Base-by-base conservation (phyloP, 2,329 filamentous ascomycete genomes). In the Fusarium austroafricanum region DNA sequence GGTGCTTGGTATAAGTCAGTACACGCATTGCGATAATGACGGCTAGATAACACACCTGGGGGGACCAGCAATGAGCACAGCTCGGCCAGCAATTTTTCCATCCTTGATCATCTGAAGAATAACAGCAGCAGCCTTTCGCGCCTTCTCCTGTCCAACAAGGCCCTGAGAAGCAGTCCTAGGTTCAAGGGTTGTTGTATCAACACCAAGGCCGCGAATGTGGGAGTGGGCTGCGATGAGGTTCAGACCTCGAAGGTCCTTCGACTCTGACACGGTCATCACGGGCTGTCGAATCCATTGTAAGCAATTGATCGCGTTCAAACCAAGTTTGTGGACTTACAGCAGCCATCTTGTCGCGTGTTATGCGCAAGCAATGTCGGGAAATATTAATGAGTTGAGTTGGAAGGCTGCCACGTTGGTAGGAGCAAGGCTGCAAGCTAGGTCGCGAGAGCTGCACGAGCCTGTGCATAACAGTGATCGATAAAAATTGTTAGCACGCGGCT, bases 51-150 rank as follows among this genome's bases (percentile, higher is more conserved):
- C 79, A 61, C 81, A 89, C 89, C 89, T 95, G 6, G 96, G 96
- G 63, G 96, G 96, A 0, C 96, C 96, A 47, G 96, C 95, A 75
- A 99, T 97, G 73, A 99, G 84, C 31, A 97, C 92, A 33, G 96
- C 96, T 75, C 95, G 90, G 53, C 96, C 96, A 61, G 96, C 96
- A 82, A 99, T 98, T 85, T 97, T 98, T 76, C 95, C 95, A 77
- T 97, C 94, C 83, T 97, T 97, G 75, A 97, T 96, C 96, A 99
- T 99, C 83, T 97, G 94, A 65, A 99, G 83, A 74, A 99, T 97
- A 47, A 99, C 92, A 2, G 95, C 96, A 5, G 96, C 96, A 11
- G 96, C 96, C 81, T 97, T 98, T 63, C 96, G 90, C 57, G 96
- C 96, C 84, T 97, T 97, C 76, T 96, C 91, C 82, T 99, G 96